Evolutionary conservation across 2,329 filamentous ascomycete genomes (phyloP), one percentile per base, ranked within the genome.

Genomic region (Emmonsia crescens): DNA sequence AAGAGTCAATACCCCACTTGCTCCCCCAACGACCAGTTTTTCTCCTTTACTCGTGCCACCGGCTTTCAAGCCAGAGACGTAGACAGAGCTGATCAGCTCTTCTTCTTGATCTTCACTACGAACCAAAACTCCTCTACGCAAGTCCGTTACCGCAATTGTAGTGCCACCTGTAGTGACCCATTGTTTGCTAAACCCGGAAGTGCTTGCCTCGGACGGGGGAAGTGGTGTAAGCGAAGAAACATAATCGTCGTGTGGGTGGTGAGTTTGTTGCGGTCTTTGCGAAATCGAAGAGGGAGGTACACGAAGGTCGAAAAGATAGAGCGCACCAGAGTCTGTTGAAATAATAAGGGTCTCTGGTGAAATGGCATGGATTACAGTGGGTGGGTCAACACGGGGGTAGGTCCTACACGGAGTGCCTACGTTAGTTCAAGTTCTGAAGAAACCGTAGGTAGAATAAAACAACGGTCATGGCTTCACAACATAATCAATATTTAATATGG

Each of bases 91-190:
- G n/a, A 96, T 81, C 62, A 97, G 78, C 75, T 97, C 91, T 66
- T 96, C 92, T 69, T 95, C 94, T 72, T 97, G 94, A 69, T 97
- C 91, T 71, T 96, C 94, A 67, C 91, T 96, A 63, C 88, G 88
- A 2, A 92, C 88, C 51, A 97, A 78, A 5, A 96, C 89, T 16
- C 93, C 93, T 56, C 89, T 83, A 29, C 93, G 85, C 52, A 96
- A 79, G 72, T 99, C 94, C 0, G 91, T 96, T 44, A 96, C 87
- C 1, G 91, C 90, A 24, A 99, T 78, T 0, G 93, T 97, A 1
- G 90, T 93, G 52, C 91, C 92, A 40, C 94, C 94, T 0, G 92
- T 96, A 44, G 89, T 94, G 59, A 96, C 83, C 89, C 91, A 99
- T 76, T 97, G 93, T 76, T 96, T 96, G 69, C 89, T 86, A 73